Evolutionary conservation across 345 rosid genomes (phyloP).

Genomic region (Carallia pectinifolia): DNA sequence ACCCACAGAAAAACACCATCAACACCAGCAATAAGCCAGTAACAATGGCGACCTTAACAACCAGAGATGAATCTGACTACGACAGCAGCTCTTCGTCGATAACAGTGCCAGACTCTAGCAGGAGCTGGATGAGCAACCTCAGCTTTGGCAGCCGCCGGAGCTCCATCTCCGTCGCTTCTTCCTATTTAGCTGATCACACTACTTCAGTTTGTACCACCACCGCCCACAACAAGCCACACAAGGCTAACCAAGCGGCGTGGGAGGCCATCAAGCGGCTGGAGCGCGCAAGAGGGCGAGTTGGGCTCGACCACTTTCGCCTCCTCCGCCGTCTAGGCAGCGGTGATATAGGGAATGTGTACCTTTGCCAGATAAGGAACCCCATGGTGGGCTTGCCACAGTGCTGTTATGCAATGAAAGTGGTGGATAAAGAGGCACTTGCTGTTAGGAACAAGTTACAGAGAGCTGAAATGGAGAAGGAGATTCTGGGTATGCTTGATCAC

Average conservation of each 20-base stretch:
- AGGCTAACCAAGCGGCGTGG: constrained; percentile 85
- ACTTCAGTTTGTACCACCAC: constrained; percentile 21
- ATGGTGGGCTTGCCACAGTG: constrained; percentile 52
- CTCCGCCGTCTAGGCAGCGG: constrained; percentile 86
- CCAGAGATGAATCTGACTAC: constrained; percentile 56
- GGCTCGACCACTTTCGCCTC: constrained; percentile 80
- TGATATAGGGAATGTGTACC: constrained; percentile 87
- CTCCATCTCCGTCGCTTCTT: constrained; percentile 57
- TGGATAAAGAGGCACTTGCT: constrained; percentile 86
- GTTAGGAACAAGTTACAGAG: constrained; percentile 76
- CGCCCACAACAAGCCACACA: constrained; percentile 74
- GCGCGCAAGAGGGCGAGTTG: constrained; percentile 53
- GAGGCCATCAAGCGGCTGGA: constrained; percentile 72
- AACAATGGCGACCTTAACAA: constrained; percentile 46
- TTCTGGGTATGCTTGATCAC: constrained; percentile 79
- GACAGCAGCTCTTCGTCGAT: constrained; percentile 59
- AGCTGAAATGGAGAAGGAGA: constrained; percentile 92
- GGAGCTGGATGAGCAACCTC: constrained; percentile 83
- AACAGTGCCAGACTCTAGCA: constrained; percentile 68
- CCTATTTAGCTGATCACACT: constrained; percentile 21
- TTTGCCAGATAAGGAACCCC: constrained; percentile 78
- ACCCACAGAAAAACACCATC: neutral
- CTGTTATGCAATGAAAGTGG: constrained; percentile 91
- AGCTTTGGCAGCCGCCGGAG: constrained; percentile 78
- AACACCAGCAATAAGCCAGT: neutral